Percentiles rank a stretch among this genome's conserved stretches.
Conservation (phyloP, 1,284 basidiomycete genomes). For the Trametes versicolor region DNA sequence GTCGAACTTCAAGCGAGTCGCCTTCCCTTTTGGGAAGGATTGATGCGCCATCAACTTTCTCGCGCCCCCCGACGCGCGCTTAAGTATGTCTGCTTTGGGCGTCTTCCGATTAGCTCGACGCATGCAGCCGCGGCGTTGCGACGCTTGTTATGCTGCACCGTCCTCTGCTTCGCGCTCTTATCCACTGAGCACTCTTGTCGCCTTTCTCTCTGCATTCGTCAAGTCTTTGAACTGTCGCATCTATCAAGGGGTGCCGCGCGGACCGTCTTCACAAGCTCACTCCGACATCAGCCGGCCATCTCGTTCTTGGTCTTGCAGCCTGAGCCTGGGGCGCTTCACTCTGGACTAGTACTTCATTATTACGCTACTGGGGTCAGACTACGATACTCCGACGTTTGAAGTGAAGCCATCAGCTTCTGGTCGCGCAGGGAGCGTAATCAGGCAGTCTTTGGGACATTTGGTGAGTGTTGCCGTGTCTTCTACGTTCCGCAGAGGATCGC, state of each 20-base stretch:
- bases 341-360: conserved; percentile 7
- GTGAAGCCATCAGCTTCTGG: conserved; percentile 11
- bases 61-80: conserved; percentile 15
- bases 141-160: background rate
- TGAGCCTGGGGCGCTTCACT: too few species aligned
- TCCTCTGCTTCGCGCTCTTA: background rate
- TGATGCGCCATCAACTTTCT: conserved; percentile 21
- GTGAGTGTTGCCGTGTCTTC: conserved; percentile 7
- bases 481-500: background rate
- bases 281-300: conserved; percentile 20
- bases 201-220: conserved; percentile 7
- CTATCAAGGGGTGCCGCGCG: conserved; percentile 11
- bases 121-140: background rate
- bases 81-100: background rate
- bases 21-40: background rate
- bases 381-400: background rate
- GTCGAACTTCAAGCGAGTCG: background rate
- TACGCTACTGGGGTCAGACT: background rate
- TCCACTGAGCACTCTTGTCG: too few species aligned
- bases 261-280: background rate
- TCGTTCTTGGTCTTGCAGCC: background rate
- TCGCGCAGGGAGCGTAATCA: conserved; percentile 10
- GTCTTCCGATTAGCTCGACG: conserved; percentile 10
- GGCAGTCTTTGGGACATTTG: conserved; percentile 7
- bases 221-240: background rate